Evolutionary conservation across 1,284 basidiomycete species (phyloP).

Genomic region (Wallemia ichthyophaga): DNA sequence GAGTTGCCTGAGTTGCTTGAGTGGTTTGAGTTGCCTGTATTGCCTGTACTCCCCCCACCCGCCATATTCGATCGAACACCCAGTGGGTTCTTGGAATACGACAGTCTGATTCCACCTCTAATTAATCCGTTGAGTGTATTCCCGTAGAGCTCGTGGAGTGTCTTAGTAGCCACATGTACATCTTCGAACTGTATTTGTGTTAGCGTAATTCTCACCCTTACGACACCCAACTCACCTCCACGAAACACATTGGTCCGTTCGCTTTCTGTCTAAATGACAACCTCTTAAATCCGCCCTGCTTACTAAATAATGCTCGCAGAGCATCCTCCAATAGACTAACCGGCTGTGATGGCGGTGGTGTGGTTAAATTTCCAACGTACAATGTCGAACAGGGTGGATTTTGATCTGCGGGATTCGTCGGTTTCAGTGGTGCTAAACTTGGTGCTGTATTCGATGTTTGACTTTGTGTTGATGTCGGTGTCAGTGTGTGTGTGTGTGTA

Average conservation of each 20-base stretch:
- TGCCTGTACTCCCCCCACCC: too few relatives aligned
- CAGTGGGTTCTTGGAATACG: constrained; percentile 82
- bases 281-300: constrained; percentile 55
- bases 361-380: constrained; percentile 70
- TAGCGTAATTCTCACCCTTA: constrained; percentile 2
- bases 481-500: too few relatives aligned
- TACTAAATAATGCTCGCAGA: constrained; percentile 46
- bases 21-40: too few relatives aligned
- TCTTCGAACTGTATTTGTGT: constrained; percentile 44
- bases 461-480: neutral
- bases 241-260: constrained; percentile 91
- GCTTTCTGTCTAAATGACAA: constrained; percentile 82
- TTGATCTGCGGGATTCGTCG: constrained; percentile 40
- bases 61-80: constrained; percentile 20
- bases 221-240: constrained; percentile 29
- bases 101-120: constrained; percentile 78
- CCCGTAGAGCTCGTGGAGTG: constrained; percentile 70
- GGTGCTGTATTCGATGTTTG: neutral
- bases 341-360: constrained; percentile 28
- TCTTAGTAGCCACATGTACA: constrained; percentile 48
- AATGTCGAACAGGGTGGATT: constrained; percentile 39
- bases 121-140: constrained; percentile 62
- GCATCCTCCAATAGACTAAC: constrained; percentile 56
- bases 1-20: too few relatives aligned
- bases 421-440: constrained; percentile 2